Base-by-base conservation (phyloP, 441 rosid genomes). In the Pelargonium fulgidum region DNA sequence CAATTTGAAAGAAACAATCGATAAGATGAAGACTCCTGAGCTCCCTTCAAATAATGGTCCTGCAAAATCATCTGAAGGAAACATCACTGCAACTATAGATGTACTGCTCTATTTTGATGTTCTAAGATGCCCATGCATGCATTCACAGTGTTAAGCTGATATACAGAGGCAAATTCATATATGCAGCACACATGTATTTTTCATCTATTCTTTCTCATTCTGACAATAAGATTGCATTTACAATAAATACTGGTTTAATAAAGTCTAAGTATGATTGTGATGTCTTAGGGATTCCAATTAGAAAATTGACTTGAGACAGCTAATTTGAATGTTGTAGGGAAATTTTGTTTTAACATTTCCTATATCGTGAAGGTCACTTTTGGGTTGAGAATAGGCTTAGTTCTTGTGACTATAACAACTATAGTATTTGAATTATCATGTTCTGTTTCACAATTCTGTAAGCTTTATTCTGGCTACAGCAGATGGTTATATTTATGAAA, bases 1-100 rank as follows among this genome's bases (percentile, higher is more conserved):
- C 72, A 74, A 68, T 76, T 73, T 93, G 75, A 79, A 80, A 81
- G 91, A 85, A 73, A 86, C 83, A 82, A 83, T 91, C 70, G 85
- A 86, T 64, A 81, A 84, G 69, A 73, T 78, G 44, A 79, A 82
- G 71, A 78, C 70, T 72, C 71, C 69, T 13, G 77, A 76, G 74
- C 72, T 75, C 59, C 69, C 75, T 72, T 73, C 75, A 63, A 70
- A 48, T 73, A 89, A 73, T 67, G 78, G 63, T 69, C 72, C 71
- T 29, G 78, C 64, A 74, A 80, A 83, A 68, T 66, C 78, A 70
- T 63, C 75, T 54, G 76, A 79, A 79, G 87, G 73, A 73, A 67
- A 72, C 70, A 70, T 63, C 70, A 63, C 75, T 81, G 66, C 80
- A 77, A 36, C 81, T 54, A 71, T 72, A 41, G 87, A 88, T 90